phyloP scores from a whole-genome alignment of 176 grass and related monocot genomes.

The Triticum dicoccoides region DNA sequence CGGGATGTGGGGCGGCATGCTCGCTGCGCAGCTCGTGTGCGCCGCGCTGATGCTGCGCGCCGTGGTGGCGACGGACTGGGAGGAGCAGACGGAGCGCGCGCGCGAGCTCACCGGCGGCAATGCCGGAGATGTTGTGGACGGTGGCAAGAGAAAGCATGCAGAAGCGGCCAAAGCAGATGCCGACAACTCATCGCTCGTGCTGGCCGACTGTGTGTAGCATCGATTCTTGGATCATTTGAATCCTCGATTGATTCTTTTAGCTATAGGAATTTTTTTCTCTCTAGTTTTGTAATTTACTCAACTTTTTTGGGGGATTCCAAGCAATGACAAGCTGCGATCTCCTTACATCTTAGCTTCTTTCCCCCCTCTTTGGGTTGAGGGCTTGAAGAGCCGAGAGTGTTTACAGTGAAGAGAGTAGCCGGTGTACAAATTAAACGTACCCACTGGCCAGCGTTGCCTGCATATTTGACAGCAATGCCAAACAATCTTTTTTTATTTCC shows the following conservation, averaged over 20 bases:
- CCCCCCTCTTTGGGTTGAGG: too few species aligned
- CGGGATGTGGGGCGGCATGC: slow-evolving; percentile 90
- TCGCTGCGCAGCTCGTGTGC: slow-evolving; percentile 79
- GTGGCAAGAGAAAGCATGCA: slow-evolving; percentile 41
- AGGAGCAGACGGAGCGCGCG: slow-evolving; percentile 59
- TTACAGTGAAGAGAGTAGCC: slow-evolving; percentile 33
- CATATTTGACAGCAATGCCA: slow-evolving; percentile 36
- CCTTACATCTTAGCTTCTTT: slow-evolving; percentile 22
- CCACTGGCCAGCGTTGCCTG: slow-evolving; percentile 16
- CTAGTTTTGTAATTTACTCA: slow-evolving; percentile 14
- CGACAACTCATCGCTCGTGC: slow-evolving; percentile 28
- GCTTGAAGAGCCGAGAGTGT: not conserved
- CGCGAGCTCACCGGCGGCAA: slow-evolving; percentile 59
- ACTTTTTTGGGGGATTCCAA: slow-evolving; percentile 29
- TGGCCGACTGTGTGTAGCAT: slow-evolving; percentile 40
- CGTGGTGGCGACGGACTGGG: slow-evolving; percentile 64
- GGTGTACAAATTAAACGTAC: slow-evolving; percentile 35
- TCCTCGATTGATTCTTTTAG: slow-evolving; percentile 45
- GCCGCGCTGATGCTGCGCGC: slow-evolving; percentile 66
- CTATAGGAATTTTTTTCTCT: slow-evolving; percentile 22
- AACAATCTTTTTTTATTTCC: slow-evolving; percentile 3
- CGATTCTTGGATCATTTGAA: slow-evolving; percentile 46
- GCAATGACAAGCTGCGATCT: slow-evolving; percentile 24
- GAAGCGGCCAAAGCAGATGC: slow-evolving; percentile 32
- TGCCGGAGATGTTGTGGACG: not conserved